These are phyloP conservation scores for Royoungia palumana DNA, from an alignment of 768 basidiomycete species.

Conservation along the genomic window DNA sequence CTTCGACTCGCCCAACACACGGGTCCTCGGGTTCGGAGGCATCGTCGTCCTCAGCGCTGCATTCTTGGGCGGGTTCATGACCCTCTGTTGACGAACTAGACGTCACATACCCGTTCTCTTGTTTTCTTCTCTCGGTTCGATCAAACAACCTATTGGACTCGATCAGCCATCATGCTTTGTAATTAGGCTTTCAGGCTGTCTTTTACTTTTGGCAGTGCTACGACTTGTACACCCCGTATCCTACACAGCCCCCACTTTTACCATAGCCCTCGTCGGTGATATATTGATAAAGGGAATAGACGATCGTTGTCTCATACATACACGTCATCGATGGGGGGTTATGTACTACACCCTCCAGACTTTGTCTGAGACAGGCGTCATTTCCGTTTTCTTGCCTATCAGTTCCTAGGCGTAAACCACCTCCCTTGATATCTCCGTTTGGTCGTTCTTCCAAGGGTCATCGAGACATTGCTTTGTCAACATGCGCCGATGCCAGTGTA, in stretches of 20 bases:
- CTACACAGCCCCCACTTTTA: too few relatives aligned
- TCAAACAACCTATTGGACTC: slow-evolving; percentile 2
- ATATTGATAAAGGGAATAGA: background rate
- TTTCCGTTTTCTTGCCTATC: too few relatives aligned
- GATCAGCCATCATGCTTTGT: background rate
- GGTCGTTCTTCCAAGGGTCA: too few relatives aligned
- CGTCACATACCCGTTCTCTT: background rate
- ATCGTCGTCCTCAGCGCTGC: slow-evolving; percentile 15
- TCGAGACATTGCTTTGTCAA: too few relatives aligned
- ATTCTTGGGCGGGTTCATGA: slow-evolving; percentile 23
- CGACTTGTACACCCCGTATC: slow-evolving; percentile 5
- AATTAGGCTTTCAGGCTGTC: background rate
- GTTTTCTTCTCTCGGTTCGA: background rate
- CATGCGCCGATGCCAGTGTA: too few relatives aligned
- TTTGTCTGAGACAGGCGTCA: too few relatives aligned
- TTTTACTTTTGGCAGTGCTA: background rate
- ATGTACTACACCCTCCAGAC: too few relatives aligned
- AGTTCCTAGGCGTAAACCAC: too few relatives aligned
- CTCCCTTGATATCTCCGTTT: too few relatives aligned
- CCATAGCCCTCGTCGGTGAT: background rate
- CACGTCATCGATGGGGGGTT: too few relatives aligned
- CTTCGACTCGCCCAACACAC: background rate
- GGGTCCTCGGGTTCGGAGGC: slow-evolving; percentile 12
- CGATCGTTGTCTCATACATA: too few relatives aligned
- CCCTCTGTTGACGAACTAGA: slow-evolving; percentile 16